Percentiles rank a stretch among this genome's conserved stretches.
Conservation (phyloP, 192 early-diverging fungal species). For the Pilobolus umbonatus region DNA sequence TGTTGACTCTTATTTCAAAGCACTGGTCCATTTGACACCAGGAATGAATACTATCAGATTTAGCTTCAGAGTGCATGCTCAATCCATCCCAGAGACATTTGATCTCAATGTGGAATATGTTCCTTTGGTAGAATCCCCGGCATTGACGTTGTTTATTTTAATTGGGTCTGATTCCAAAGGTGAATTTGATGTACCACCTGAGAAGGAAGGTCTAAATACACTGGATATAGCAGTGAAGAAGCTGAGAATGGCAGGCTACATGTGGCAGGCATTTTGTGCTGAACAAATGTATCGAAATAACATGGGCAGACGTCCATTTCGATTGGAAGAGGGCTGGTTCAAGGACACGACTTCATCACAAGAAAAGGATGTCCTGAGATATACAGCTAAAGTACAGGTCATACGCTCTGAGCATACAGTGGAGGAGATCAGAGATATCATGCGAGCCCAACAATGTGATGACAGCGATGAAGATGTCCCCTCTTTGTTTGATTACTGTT, state of each 20-base stretch:
- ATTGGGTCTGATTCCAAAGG: conserved; percentile 52
- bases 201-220: conserved; percentile 41
- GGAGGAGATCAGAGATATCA: conserved; percentile 52
- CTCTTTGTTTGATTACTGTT: conserved; percentile 45
- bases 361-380: conserved; percentile 30
- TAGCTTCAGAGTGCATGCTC: conserved; percentile 20
- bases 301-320: conserved; percentile 65
- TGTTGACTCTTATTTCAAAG: conserved; percentile 55
- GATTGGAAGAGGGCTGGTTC: conserved; percentile 52
- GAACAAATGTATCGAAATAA: conserved; percentile 67
- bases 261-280: conserved; percentile 71
- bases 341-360: conserved; percentile 51
- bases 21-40: conserved; percentile 51
- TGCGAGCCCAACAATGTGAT: conserved; percentile 53
- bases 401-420: conserved; percentile 43
- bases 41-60: conserved; percentile 52
- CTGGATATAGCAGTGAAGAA: conserved; percentile 49
- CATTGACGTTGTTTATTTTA: conserved; percentile 53
- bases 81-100: background rate
- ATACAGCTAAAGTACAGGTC: conserved; percentile 54
- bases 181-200: conserved; percentile 56
- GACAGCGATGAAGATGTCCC: conserved; percentile 29
- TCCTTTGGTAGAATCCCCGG: conserved; percentile 50
- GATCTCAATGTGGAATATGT: conserved; percentile 46
- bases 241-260: conserved; percentile 56